Evolutionary conservation across 2,329 filamentous ascomycete genomes (phyloP), one percentile per base, ranked within the genome.

Genomic region (Calonectria montana): DNA sequence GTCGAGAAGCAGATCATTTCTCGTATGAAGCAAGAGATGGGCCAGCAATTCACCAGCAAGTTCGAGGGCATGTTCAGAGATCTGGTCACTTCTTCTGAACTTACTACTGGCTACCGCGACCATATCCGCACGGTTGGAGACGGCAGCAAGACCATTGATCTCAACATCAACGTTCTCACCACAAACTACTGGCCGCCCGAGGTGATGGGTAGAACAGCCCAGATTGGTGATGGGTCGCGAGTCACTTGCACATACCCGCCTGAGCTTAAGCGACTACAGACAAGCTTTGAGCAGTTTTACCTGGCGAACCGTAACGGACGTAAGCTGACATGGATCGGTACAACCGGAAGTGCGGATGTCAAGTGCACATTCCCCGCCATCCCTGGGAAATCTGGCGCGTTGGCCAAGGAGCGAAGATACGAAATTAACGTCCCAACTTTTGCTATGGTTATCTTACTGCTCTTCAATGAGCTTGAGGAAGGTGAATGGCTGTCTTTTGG

Each of bases 21-120:
- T 0, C 94, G 96, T 74, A 98, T 99, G 95, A 98, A 98, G 88
- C 91, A 97, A 80, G 96, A 98, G 82, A 91, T 98, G 65, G 97
- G 97, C 45, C 97, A 97, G 82, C 93, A 95, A 76, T 98, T 98
- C 82, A 98, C 97, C 0, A 88, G 91, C 79, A 97, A 97, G 81
- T 91, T 99, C 53, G 97, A 99, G 81, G 94, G 95, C 75, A 98
- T 99, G 95, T 98, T 99, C 87, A 96, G 95, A 84, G 97, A 99
- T 80, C 96, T 98, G 90, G 91, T 93, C 18, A 91, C 96, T 15
- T 98, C 96, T 0, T 91, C 93, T 67, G 96, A 98, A 75, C 88
- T 98, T 29, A 95, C 94, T 0, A 85, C 91, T 15, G 91, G 90
- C 68, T 98, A 97, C 85, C 93, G 92, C 75, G 88, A 90, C 18